A percentile compares a stretch with the other conserved stretches of the same genome.
phyloP scores from a whole-genome alignment of 257 asterid species.

The Solanum tarapatanum region DNA sequence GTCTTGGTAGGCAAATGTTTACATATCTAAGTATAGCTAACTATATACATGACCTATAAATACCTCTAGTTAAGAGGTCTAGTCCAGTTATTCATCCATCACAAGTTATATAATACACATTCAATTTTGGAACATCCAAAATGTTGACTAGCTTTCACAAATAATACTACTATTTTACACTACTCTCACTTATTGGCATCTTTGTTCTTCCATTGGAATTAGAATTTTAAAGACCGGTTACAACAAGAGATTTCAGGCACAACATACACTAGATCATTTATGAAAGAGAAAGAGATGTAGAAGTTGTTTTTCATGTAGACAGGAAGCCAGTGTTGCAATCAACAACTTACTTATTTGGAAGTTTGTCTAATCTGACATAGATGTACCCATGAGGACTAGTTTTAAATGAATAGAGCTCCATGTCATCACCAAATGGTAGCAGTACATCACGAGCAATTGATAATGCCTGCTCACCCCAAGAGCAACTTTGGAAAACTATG shows the following conservation, averaged over 20 bases:
- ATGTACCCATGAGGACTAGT: slow-evolving; percentile 75
- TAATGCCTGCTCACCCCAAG: slow-evolving; percentile 76
- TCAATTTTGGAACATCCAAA: not conserved
- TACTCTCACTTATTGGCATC: not conserved
- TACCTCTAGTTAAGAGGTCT: not conserved
- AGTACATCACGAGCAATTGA: slow-evolving; percentile 46
- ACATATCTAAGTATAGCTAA: not conserved
- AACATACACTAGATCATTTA: not conserved
- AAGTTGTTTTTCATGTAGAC: not conserved
- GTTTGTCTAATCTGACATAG: slow-evolving; percentile 79
- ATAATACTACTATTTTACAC: not conserved
- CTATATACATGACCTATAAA: not conserved
- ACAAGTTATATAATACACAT: not conserved
- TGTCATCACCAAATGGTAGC: slow-evolving; percentile 42
- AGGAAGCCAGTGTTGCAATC: not conserved
- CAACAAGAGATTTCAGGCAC: not conserved
- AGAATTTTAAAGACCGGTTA: not conserved
- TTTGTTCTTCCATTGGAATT: not conserved
- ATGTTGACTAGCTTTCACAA: not conserved
- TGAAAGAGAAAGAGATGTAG: not conserved
- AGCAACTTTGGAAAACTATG: slow-evolving; percentile 49
- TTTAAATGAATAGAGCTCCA: slow-evolving; percentile 70
- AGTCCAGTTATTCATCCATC: not conserved
- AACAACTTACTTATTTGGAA: slow-evolving; percentile 51
- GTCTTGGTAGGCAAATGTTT: not conserved